These are phyloP conservation scores for Linnemannia elongata DNA, from an alignment of 192 early-diverging fungal genomes.

Conservation along the genomic window DNA sequence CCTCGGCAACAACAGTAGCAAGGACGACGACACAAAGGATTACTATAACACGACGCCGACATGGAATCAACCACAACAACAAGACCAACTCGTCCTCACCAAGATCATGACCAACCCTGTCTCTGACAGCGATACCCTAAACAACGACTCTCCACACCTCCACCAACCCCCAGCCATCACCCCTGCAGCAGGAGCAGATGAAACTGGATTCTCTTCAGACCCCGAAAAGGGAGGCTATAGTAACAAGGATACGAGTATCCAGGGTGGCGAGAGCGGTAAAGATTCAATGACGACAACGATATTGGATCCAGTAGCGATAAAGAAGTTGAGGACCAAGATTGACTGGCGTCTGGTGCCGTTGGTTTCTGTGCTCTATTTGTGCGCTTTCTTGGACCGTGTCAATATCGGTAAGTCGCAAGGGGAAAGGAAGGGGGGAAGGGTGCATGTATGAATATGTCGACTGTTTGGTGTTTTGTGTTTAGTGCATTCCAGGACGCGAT, in stretches of 20 bases:
- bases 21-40: background rate
- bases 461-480: background rate
- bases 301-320: slow-evolving; percentile 3
- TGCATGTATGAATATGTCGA: no score
- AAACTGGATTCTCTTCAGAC: background rate
- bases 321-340: slow-evolving; percentile 67
- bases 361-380: slow-evolving; percentile 75
- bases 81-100: background rate
- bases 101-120: background rate
- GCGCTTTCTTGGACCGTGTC: slow-evolving; percentile 77
- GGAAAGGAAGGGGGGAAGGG: background rate
- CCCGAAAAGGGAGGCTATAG: background rate
- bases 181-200: no score
- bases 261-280: background rate
- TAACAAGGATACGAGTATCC: background rate
- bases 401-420: slow-evolving; percentile 67
- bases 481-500: background rate
- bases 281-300: background rate
- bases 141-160: background rate
- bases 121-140: background rate
- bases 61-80: background rate
- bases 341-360: slow-evolving; percentile 76
- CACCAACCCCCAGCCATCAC: background rate
- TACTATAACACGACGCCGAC: background rate
- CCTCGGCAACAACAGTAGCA: background rate